Evolutionary conservation across 2,329 filamentous ascomycete species (phyloP).

Genomic region (Colletotrichum sp.): DNA sequence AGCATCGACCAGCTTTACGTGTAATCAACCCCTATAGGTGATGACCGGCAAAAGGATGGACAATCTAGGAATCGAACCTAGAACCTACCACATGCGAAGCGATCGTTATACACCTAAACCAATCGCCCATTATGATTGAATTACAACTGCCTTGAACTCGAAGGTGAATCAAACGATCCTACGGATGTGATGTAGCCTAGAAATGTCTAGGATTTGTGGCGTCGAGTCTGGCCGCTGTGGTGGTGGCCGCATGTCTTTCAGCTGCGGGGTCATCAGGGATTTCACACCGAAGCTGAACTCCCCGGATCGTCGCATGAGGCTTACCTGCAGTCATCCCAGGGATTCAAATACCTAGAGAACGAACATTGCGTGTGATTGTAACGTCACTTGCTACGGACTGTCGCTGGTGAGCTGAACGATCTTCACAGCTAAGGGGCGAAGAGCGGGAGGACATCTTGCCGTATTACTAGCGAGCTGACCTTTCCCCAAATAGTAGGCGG

Average conservation of each 20-base stretch:
- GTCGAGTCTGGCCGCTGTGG: background rate
- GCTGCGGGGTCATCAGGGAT: background rate
- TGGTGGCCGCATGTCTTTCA: background rate
- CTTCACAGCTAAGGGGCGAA: background rate
- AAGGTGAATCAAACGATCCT: background rate
- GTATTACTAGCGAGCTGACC: background rate
- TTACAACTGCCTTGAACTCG: accelerated
- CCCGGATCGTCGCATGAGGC: background rate
- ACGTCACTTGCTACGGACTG: background rate
- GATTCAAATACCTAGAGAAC: background rate
- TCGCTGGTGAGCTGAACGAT: background rate
- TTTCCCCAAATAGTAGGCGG: background rate
- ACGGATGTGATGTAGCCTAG: background rate
- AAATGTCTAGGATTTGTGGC: background rate
- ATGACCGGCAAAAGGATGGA: background rate
- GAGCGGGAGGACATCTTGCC: background rate
- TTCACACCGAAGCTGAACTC: background rate
- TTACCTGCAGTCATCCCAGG: background rate
- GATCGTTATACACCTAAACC: background rate
- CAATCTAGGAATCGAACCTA: background rate
- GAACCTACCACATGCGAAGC: background rate
- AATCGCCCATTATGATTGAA: background rate
- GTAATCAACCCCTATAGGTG: too few relatives aligned
- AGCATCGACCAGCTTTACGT: too few relatives aligned
- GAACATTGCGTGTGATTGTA: background rate